A percentile compares a stretch with the other conserved stretches of the same genome.
phyloP scores from a whole-genome alignment of 441 rosid genomes.

The Erodium texanum region DNA sequence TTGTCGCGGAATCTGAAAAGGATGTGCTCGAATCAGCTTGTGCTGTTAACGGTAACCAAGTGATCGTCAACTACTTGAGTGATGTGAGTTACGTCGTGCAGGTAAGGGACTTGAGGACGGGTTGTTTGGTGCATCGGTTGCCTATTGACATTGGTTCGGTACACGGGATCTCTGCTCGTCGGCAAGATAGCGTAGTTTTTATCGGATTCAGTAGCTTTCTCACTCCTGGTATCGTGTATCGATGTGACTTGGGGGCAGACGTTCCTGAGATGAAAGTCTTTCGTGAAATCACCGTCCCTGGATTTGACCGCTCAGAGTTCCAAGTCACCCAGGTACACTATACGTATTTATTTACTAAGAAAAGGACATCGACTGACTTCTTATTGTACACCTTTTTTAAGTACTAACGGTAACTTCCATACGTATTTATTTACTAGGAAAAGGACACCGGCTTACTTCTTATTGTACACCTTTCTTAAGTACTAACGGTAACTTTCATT shows the following conservation, averaged over 20 bases:
- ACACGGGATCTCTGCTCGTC: conserved; percentile 53
- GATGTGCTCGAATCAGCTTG: conserved; percentile 71
- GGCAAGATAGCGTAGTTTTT: conserved; percentile 52
- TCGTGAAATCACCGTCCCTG: conserved; percentile 63
- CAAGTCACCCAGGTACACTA: conserved; percentile 75
- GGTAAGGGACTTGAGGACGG: conserved; percentile 69
- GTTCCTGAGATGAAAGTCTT: conserved; percentile 65
- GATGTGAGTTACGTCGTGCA: conserved; percentile 76
- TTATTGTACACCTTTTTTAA: too few relatives aligned
- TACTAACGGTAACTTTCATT: too few relatives aligned
- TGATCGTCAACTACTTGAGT: conserved; percentile 74
- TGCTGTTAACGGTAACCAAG: conserved; percentile 58
- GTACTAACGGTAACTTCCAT: too few relatives aligned
- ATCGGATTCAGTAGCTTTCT: conserved; percentile 75
- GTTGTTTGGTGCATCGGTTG: conserved; percentile 62
- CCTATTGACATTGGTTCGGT: conserved; percentile 78
- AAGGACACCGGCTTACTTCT: too few relatives aligned
- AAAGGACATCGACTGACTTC: too few relatives aligned
- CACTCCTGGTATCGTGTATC: conserved; percentile 73
- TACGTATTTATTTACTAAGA: too few relatives aligned
- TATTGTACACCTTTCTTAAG: too few relatives aligned
- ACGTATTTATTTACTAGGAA: too few relatives aligned
- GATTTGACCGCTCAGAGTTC: conserved; percentile 65
- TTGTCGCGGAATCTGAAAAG: conserved; percentile 61
- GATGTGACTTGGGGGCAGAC: conserved; percentile 50